These are phyloP conservation scores for Mallotus japonicus DNA, from an alignment of 441 rosid species.

Conservation along the genomic window DNA sequence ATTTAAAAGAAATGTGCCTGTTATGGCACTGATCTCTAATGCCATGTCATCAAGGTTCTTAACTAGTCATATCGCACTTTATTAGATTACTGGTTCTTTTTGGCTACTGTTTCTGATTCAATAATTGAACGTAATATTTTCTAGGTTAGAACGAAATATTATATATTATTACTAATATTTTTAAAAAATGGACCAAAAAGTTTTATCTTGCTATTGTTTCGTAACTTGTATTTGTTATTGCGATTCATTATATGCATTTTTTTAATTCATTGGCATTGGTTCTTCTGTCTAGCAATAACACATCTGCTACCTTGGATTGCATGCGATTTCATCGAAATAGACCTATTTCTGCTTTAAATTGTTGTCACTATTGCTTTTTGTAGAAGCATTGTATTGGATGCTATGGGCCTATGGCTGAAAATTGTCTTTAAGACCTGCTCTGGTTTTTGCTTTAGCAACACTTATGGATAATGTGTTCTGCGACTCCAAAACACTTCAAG, in stretches of 20 bases:
- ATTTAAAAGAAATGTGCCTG: not conserved
- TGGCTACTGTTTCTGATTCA: not conserved
- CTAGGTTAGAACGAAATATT: no score
- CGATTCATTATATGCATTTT: no score
- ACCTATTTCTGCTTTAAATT: not conserved
- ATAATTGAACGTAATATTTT: no score
- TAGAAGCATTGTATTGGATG: not conserved
- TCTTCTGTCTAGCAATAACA: not conserved
- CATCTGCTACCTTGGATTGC: no score
- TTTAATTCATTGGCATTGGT: not conserved
- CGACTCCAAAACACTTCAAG: not conserved
- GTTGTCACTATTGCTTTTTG: constrained; percentile 6
- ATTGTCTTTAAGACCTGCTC: not conserved
- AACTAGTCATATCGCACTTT: not conserved
- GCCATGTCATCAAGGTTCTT: not conserved
- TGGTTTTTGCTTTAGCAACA: not conserved
- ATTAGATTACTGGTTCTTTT: not conserved
- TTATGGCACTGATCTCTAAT: not conserved
- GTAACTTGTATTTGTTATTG: no score
- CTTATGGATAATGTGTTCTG: not conserved
- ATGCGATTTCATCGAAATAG: not conserved
- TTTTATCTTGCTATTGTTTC: not conserved
- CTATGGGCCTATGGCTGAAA: not conserved
- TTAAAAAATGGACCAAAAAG: not conserved
- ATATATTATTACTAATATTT: not conserved